A percentile compares a stretch with the other conserved stretches of the same genome.
Evolutionary conservation across 371 early-diverging fungal genomes (phyloP).

Genomic region (Mortierella sp.): DNA sequence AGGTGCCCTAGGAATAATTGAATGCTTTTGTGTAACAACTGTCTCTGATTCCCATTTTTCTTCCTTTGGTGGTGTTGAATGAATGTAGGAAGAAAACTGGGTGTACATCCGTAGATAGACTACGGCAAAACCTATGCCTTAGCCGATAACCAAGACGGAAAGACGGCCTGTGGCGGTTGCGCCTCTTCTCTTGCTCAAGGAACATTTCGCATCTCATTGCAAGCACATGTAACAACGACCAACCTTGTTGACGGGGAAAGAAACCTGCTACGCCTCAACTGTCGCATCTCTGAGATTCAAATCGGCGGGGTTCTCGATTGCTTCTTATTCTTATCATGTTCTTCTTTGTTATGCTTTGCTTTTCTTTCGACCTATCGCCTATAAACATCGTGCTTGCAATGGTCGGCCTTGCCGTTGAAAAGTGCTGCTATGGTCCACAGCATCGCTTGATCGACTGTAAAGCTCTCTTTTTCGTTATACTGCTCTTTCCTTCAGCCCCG

Average conservation of each 20-base stretch:
- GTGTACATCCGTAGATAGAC: too few species aligned
- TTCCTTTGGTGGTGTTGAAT: too few species aligned
- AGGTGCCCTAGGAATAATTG: neutral
- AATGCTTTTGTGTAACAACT: neutral
- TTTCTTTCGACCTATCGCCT: too few species aligned
- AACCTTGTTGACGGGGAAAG: neutral
- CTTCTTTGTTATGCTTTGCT: neutral
- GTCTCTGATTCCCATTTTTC: neutral
- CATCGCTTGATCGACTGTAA: neutral
- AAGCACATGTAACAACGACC: neutral
- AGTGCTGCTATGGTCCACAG: neutral
- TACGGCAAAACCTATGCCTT: too few species aligned
- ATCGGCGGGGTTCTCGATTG: neutral
- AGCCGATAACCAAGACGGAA: too few species aligned
- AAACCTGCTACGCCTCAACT: neutral
- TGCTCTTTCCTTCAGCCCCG: neutral
- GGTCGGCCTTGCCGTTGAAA: neutral
- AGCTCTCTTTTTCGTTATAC: neutral
- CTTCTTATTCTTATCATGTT: neutral
- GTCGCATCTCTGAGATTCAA: neutral
- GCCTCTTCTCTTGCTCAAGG: neutral
- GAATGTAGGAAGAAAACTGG: too few species aligned
- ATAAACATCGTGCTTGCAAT: neutral
- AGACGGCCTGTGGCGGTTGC: neutral
- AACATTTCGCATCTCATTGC: too few species aligned